A percentile compares a stretch with the other conserved stretches of the same genome.
These are phyloP conservation scores for Rhizoctonia solani DNA, from an alignment of 1,284 basidiomycete genomes.

Conservation along the genomic window DNA sequence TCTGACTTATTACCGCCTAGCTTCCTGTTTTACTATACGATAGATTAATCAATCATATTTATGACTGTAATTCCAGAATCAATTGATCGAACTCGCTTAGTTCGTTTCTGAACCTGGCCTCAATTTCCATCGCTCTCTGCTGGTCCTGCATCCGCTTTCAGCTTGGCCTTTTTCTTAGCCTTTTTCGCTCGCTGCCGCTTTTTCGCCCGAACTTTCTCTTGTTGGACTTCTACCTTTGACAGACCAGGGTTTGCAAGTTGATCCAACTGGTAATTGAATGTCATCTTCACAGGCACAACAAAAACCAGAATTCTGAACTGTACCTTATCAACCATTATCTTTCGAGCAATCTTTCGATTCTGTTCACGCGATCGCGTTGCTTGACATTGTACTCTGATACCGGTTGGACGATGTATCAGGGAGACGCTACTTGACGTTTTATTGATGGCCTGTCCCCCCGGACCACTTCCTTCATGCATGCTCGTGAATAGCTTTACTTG, in stretches of 20 bases:
- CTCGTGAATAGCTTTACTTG: conserved; percentile 23
- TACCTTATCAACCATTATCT: conserved; percentile 69
- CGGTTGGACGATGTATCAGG: conserved; percentile 74
- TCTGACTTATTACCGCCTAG: too few relatives aligned
- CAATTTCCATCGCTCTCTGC: neutral
- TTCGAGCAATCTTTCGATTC: conserved; percentile 72
- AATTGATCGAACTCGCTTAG: neutral
- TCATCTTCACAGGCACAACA: conserved; percentile 1
- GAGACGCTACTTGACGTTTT: conserved; percentile 65
- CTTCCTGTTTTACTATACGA: too few relatives aligned
- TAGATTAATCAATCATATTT: too few relatives aligned
- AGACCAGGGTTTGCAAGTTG: conserved; percentile 70
- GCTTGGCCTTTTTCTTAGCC: conserved; percentile 62
- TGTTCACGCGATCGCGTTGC: conserved; percentile 72
- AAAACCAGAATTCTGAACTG: conserved; percentile 42
- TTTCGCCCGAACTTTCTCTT: conserved; percentile 70
- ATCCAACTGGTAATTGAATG: conserved; percentile 58
- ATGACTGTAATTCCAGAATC: neutral
- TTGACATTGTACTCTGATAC: conserved; percentile 75
- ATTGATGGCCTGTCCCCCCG: conserved; percentile 84
- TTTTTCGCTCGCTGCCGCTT: conserved; percentile 71
- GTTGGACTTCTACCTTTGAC: conserved; percentile 66
- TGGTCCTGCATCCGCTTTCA: conserved; percentile 42
- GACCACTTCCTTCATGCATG: conserved; percentile 66
- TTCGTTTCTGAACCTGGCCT: neutral